A percentile compares a stretch with the other conserved stretches of the same genome.
Evolutionary conservation across 2,329 filamentous ascomycete genomes (phyloP).

Genomic region (Trichoderma guizhouense): DNA sequence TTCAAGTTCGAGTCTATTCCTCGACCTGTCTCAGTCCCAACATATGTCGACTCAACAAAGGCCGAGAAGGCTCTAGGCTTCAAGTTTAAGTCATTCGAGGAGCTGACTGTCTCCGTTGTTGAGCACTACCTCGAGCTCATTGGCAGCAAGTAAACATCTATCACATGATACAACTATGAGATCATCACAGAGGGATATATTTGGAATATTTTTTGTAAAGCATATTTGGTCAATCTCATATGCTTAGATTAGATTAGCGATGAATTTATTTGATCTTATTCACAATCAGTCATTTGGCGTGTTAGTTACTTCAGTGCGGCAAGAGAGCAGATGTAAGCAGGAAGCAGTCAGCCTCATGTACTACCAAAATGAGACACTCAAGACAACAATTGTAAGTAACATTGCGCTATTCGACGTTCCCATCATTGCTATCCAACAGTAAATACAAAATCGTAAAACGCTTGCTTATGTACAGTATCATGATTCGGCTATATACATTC

Average conservation of each 20-base stretch:
- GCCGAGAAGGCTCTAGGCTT: conserved; percentile 34
- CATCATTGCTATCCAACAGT: background rate
- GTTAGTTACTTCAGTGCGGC: too few species aligned
- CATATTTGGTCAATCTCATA: background rate
- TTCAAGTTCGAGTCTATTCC: conserved; percentile 17
- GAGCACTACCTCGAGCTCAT: conserved; percentile 34
- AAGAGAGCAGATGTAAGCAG: background rate
- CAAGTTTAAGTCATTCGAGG: conserved; percentile 32
- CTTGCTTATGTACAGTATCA: conserved; percentile 8
- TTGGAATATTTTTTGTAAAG: background rate
- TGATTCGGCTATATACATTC: background rate
- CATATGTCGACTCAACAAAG: conserved; percentile 27
- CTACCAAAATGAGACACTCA: background rate
- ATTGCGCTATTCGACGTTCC: too few species aligned
- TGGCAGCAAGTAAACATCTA: background rate
- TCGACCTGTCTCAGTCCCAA: background rate
- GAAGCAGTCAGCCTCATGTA: background rate
- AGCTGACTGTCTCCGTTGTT: conserved; percentile 33
- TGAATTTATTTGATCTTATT: background rate
- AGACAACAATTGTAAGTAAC: background rate
- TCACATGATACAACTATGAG: background rate
- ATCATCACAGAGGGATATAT: background rate
- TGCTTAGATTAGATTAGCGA: background rate
- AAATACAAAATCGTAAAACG: background rate
- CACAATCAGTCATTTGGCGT: background rate